Percentiles rank a stretch among this genome's conserved stretches.
Conservation (phyloP, 805 yeast species). For the Myxozyma vanderwaltii region DNA sequence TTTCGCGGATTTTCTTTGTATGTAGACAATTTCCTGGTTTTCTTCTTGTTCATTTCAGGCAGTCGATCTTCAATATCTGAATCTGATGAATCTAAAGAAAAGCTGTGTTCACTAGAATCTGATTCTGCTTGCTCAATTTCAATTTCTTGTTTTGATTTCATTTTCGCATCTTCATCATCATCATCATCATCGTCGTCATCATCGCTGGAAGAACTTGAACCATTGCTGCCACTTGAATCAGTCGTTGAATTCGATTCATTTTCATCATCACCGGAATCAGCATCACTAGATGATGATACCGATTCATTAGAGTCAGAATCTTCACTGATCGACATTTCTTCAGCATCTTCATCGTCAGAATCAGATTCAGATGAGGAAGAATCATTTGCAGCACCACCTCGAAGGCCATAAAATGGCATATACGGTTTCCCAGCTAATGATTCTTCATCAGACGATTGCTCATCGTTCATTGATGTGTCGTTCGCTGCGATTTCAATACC, state of each 20-base stretch:
- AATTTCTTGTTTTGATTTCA: slow-evolving; percentile 28
- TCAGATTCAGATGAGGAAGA: slow-evolving; percentile 44
- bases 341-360: slow-evolving; percentile 38
- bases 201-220: slow-evolving; percentile 5
- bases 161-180: background rate
- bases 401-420: slow-evolving; percentile 43
- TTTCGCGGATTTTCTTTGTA: background rate
- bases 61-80: too few relatives aligned
- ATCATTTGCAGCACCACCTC: slow-evolving; percentile 44
- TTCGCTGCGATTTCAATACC: background rate
- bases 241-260: background rate
- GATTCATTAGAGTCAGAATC: background rate
- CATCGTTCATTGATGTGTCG: background rate
- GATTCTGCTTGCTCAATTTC: background rate
- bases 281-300: background rate
- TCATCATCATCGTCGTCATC: slow-evolving; percentile 39
- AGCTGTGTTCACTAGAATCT: background rate
- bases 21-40: background rate
- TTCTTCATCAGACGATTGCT: slow-evolving; percentile 4
- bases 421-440: slow-evolving; percentile 31
- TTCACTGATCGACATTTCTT: slow-evolving; percentile 38
- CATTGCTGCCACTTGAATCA: background rate
- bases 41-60: background rate
- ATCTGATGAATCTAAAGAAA: background rate
- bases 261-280: background rate